Percentiles rank a stretch among this genome's conserved stretches.
These are phyloP conservation scores for Chytriomyces sp. DNA, from an alignment of 192 early-diverging fungal genomes.

Conservation along the genomic window DNA sequence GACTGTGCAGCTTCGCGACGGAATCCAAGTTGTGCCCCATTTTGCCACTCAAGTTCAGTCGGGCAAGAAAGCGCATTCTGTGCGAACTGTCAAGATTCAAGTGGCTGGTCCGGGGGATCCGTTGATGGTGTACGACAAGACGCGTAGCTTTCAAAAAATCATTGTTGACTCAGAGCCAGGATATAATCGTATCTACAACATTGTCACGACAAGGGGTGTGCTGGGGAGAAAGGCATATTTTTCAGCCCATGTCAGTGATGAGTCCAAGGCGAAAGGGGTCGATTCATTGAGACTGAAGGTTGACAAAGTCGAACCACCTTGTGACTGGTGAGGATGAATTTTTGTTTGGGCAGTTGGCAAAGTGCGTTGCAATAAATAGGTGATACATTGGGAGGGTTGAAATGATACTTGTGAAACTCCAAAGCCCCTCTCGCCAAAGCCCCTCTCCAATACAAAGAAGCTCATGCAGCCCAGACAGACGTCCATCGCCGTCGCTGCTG, in stretches of 20 bases:
- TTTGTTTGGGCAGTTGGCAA: neutral
- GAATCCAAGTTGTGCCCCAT: neutral
- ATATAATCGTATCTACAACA: neutral
- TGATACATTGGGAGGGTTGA: neutral
- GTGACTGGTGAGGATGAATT: neutral
- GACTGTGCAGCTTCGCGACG: neutral
- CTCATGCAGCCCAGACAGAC: constrained; percentile 1
- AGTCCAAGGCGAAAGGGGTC: neutral
- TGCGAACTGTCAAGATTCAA: constrained; percentile 21
- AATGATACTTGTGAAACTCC: neutral
- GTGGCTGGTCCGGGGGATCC: too few relatives aligned
- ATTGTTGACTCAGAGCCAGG: neutral
- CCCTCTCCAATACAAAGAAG: neutral
- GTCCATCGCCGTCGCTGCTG: neutral
- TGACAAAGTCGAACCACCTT: neutral
- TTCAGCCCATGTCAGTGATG: neutral
- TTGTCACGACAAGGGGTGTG: neutral
- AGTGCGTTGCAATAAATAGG: neutral
- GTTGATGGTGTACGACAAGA: constrained; percentile 9
- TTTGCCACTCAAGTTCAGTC: too few relatives aligned
- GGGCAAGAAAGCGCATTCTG: neutral
- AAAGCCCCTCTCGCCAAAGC: neutral
- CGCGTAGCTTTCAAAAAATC: neutral
- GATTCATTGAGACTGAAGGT: neutral
- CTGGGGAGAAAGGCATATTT: neutral